A percentile compares a stretch with the other conserved stretches of the same genome.
Conservation (phyloP, 2,329 filamentous ascomycete species). For the Monosporascus sp. region DNA sequence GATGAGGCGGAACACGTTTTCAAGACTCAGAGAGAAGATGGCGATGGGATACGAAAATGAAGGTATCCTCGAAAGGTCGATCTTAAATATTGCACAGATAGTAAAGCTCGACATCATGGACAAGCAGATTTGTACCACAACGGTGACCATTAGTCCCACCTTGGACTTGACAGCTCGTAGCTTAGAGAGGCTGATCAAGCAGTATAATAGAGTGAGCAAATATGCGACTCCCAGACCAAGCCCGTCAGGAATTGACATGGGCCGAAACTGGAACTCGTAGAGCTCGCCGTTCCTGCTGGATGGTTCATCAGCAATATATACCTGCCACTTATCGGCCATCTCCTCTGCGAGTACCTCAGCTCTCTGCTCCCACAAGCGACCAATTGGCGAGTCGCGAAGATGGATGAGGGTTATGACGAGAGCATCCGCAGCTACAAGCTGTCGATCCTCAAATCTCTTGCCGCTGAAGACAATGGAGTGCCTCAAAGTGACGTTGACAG, state of each 20-base stretch:
- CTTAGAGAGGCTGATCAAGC: constrained; percentile 61
- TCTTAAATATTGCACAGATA: constrained; percentile 68
- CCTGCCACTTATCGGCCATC: constrained; percentile 52
- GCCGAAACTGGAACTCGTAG: constrained; percentile 75
- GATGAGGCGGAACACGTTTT: constrained; percentile 74
- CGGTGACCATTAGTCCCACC: constrained; percentile 65
- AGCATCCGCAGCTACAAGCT: constrained; percentile 67
- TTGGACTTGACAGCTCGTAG: constrained; percentile 71
- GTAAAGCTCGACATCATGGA: constrained; percentile 77
- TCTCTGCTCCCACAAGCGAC: constrained; percentile 59
- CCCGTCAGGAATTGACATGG: constrained; percentile 63
- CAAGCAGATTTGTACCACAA: constrained; percentile 63
- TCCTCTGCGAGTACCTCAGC: constrained; percentile 47
- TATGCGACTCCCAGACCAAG: constrained; percentile 62
- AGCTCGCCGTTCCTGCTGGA: constrained; percentile 51
- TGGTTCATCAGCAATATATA: constrained; percentile 56
- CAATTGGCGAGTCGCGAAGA: constrained; percentile 58
- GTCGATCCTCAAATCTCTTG: constrained; percentile 66
- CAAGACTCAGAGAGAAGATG: constrained; percentile 70
- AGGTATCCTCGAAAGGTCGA: constrained; percentile 71
- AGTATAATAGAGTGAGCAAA: constrained; percentile 56
- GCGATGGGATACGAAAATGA: constrained; percentile 70
- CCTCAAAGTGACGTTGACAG: constrained; percentile 67
- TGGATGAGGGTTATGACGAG: constrained; percentile 74
- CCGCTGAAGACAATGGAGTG: constrained; percentile 79